Evolutionary conservation across 768 basidiomycete genomes (phyloP).

Genomic region (Mrakia blollopis): DNA sequence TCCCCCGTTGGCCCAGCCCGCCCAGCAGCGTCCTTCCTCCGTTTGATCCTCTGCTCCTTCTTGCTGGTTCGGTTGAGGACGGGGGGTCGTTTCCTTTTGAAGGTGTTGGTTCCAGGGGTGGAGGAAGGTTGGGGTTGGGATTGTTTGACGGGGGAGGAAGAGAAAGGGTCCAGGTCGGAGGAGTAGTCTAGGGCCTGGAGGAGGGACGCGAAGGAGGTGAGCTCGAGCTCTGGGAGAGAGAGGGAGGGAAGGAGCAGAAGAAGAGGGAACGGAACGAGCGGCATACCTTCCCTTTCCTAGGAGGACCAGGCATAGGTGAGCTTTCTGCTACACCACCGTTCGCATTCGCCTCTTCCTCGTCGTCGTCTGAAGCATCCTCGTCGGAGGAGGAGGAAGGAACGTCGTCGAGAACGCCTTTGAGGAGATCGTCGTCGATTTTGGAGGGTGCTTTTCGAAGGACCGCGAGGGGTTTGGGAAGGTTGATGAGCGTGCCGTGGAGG

Average conservation of each 20-base stretch:
- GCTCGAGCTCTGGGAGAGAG: too few species aligned
- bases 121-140: neutral
- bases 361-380: neutral
- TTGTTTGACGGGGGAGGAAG: conserved; percentile 11
- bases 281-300: neutral
- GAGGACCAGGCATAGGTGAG: neutral
- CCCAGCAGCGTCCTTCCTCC: conserved; percentile 1
- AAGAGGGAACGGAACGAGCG: neutral
- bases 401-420: conserved; percentile 21
- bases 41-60: neutral
- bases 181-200: conserved; percentile 28
- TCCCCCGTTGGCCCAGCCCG: conserved; percentile 37
- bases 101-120: neutral
- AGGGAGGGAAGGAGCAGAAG: neutral
- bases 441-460: conserved; percentile 50
- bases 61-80: neutral
- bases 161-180: conserved; percentile 28
- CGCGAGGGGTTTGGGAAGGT: conserved; percentile 73
- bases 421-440: conserved; percentile 25
- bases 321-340: neutral
- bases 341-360: neutral
- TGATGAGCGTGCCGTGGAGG: conserved; percentile 77
- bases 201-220: neutral
- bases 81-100: conserved; percentile 16
- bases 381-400: too few species aligned